A percentile compares a stretch with the other conserved stretches of the same genome.
phyloP scores from a whole-genome alignment of 139 green algal species.

The Chlorella sp. region DNA sequence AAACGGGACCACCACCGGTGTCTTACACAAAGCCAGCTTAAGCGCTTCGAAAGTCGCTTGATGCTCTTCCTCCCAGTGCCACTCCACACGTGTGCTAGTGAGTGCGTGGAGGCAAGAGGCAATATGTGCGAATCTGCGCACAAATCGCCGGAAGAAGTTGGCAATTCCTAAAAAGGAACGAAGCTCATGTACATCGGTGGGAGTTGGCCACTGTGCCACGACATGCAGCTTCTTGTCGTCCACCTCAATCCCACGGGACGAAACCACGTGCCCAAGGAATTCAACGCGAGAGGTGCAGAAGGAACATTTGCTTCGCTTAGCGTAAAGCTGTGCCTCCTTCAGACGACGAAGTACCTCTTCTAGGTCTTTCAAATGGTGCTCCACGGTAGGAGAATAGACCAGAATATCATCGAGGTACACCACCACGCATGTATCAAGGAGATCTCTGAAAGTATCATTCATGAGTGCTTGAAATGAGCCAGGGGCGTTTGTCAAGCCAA shows the following conservation, averaged over 20 bases:
- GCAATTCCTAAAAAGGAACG: slow-evolving; percentile 66
- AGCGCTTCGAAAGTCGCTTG: slow-evolving; percentile 20
- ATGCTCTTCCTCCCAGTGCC: neutral
- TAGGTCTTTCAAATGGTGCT: slow-evolving; percentile 59
- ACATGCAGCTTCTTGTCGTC: slow-evolving; percentile 51
- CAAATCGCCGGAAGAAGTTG: slow-evolving; percentile 60
- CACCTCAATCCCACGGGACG: slow-evolving; percentile 19
- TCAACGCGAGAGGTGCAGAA: neutral
- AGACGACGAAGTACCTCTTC: slow-evolving; percentile 51
- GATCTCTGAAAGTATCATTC: slow-evolving; percentile 45
- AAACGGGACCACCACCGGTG: neutral
- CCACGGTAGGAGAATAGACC: slow-evolving; percentile 44
- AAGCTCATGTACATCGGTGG: slow-evolving; percentile 39
- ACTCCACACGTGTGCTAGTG: neutral
- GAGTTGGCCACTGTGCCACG: slow-evolving; percentile 53
- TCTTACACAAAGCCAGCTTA: neutral
- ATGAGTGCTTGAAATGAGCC: slow-evolving; percentile 59
- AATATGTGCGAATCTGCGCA: slow-evolving; percentile 48
- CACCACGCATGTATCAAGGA: slow-evolving; percentile 55
- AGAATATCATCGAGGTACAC: slow-evolving; percentile 76
- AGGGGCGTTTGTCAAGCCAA: slow-evolving; percentile 66
- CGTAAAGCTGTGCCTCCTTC: slow-evolving; percentile 38
- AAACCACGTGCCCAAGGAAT: slow-evolving; percentile 48
- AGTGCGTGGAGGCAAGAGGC: slow-evolving; percentile 33
- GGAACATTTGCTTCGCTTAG: slow-evolving; percentile 25